These are phyloP conservation scores for Leishmania turanica DNA, from an alignment of 208 protist genomes.

Conservation along the genomic window DNA sequence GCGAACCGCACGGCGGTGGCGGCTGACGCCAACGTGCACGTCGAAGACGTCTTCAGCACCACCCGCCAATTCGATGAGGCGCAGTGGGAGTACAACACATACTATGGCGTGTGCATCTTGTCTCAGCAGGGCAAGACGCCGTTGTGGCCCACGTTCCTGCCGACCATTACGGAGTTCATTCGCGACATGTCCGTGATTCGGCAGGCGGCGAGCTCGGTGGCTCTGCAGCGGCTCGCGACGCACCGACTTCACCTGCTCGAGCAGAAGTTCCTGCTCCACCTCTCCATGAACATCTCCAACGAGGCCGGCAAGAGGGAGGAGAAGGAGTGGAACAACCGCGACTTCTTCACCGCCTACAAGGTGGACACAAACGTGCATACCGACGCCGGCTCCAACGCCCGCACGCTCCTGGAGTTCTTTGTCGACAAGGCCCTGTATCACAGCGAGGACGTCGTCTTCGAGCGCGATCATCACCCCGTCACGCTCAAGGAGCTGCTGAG, in stretches of 20 bases:
- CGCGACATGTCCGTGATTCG: constrained; percentile 76
- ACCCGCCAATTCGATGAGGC: constrained; percentile 80
- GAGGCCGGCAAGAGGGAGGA: constrained; percentile 75
- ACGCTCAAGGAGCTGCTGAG: constrained; percentile 79
- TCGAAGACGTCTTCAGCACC: constrained; percentile 89
- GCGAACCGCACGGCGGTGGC: constrained; percentile 35
- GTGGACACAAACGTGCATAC: constrained; percentile 93
- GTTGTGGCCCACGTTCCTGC: constrained; percentile 79
- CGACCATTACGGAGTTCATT: constrained; percentile 81
- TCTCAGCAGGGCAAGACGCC: constrained; percentile 68
- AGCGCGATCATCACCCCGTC: constrained; percentile 79
- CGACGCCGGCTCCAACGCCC: constrained; percentile 84
- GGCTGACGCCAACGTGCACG: constrained; percentile 40
- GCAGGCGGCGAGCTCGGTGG: constrained; percentile 50
- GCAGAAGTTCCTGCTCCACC: constrained; percentile 93
- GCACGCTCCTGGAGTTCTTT: constrained; percentile 90
- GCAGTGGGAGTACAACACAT: constrained; percentile 88
- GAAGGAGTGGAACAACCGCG: constrained; percentile 92
- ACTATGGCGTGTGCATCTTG: constrained; percentile 89
- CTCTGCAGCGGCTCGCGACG: constrained; percentile 81
- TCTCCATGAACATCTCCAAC: constrained; percentile 91
- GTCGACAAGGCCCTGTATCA: constrained; percentile 89
- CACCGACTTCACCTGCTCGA: constrained; percentile 92
- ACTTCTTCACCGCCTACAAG: constrained; percentile 92
- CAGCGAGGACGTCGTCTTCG: constrained; percentile 88